Evolutionary conservation across 495 filamentous ascomycete species (phyloP).

Genomic region (Tuber calosporum): DNA sequence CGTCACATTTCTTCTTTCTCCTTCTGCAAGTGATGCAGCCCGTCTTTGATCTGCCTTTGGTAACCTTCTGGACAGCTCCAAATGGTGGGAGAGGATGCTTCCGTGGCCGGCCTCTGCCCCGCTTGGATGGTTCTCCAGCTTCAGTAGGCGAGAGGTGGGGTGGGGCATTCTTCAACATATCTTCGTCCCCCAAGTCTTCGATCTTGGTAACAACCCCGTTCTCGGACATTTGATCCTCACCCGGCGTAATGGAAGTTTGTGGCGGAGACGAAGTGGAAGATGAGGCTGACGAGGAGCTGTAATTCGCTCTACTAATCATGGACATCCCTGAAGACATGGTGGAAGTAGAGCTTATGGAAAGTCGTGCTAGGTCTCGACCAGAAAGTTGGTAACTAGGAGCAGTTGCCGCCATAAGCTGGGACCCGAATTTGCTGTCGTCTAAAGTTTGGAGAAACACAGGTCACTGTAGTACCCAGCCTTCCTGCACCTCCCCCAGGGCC

Average conservation of each 20-base stretch:
- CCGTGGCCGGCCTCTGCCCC: slow-evolving; percentile 70
- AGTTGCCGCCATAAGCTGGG: slow-evolving; percentile 23
- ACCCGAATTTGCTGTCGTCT: slow-evolving; percentile 6
- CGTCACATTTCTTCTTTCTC: slow-evolving; percentile 95
- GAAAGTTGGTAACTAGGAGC: slow-evolving; percentile 20
- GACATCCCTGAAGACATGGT: slow-evolving; percentile 33
- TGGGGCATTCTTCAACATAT: slow-evolving; percentile 27
- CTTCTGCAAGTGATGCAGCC: slow-evolving; percentile 87
- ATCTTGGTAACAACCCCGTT: slow-evolving; percentile 31
- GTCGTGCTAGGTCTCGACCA: slow-evolving; percentile 24
- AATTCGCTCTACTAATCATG: slow-evolving; percentile 26
- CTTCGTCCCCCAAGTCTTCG: slow-evolving; percentile 37
- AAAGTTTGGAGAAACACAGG: slow-evolving; percentile 1
- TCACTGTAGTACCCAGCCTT: slow-evolving; percentile 12
- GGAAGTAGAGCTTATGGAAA: slow-evolving; percentile 35
- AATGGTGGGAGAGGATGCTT: slow-evolving; percentile 64
- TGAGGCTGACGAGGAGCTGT: slow-evolving; percentile 37
- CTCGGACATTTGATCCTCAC: slow-evolving; percentile 26
- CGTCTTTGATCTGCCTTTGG: slow-evolving; percentile 87
- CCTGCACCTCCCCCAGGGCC: slow-evolving; percentile 28
- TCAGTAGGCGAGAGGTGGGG: slow-evolving; percentile 25
- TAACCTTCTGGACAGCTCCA: slow-evolving; percentile 56
- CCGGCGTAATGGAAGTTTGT: slow-evolving; percentile 9
- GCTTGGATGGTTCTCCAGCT: slow-evolving; percentile 44
- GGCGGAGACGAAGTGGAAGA: slow-evolving; percentile 31